Base-by-base conservation (phyloP, 306 rosid species). In the Dryas drummondii region DNA sequence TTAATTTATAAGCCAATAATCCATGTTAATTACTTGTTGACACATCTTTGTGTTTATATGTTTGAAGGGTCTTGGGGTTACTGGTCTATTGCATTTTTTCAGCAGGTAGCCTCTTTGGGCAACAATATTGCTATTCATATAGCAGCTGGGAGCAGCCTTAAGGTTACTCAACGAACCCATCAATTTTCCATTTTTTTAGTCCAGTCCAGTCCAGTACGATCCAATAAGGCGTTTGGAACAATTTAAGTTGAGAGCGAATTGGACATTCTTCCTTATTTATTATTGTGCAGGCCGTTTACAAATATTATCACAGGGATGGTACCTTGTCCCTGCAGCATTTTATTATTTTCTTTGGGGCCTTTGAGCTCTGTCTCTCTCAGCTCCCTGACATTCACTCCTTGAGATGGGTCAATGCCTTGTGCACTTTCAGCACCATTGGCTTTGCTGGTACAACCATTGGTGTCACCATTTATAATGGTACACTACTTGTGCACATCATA, bases 101-200 rank as follows among this genome's bases (percentile, higher is more conserved):
- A 89, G 75, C 94, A 91, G 87, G 86, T 91, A 22, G 94, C 94
- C 72, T 87, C 97, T 68, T 6, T 91, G 64, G 94, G 94, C 79
- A 91, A 91, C 70, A 91, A 91, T 83, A 89, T 91, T 71, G 94
- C 92, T 71, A 86, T 89, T 74, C 97, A 89, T 8, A 91, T 89
- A 83, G 97, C 94, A 76, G 91, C 94, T 76, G 97, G 91, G 16
- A 91, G 83, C 71, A 89, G 97, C 85, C 88, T 91, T 32, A 91
- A 86, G 94, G 94, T 91, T 69, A 75, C 77, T 50, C 5, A 53
- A 50, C 57, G 19, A 37, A 12, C 53, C 42, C 52, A 6, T 19
- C 44, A 44, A 0, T 54, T 54, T 19, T 15, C 4, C 7, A 40
- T 41, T 71, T 3, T 42, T 17, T 22, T 41, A 42, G 8, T 44